Base-by-base conservation (phyloP, 1,284 basidiomycete species). In the Trichosporon coremiiforme region DNA sequence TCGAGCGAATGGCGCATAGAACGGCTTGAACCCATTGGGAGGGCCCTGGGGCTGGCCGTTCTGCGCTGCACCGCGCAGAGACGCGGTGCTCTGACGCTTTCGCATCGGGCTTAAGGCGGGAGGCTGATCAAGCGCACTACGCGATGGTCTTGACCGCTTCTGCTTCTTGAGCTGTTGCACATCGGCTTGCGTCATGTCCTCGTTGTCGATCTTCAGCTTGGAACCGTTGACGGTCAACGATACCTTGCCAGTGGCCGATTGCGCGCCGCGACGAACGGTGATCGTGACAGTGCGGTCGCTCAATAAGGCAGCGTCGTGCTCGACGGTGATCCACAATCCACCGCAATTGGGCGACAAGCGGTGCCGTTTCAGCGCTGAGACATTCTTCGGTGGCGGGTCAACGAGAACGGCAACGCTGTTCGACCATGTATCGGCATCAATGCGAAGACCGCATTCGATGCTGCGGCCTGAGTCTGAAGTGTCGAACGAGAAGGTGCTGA, bases 281-380 rank as follows among this genome's bases (percentile, higher is more conserved):
- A 86, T 78, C 57, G 89, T 85, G 5, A 95, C 86, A 62, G 90
- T 87, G 66, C 94, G 93, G 41, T 92, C 89, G 29, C 89, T 89
- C 2, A 93, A 87, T 68, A 89, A 88, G 15, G 90, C 85, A 2
- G 90, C 88, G 72, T 95, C 92, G 76, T 99, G 96, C 31, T 91
- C 92, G 75, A 99, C 87, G 0, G 94, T 96, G 22, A 99, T 84
- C 97, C 97, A 99, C n/a, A 98, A 84, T 0, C 96, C 96, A 7
- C 97, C 95, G 2, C 95, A 96, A 53, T 91, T 90, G 12, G 88
- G 86, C 0, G 94, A 94, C 10, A 99, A 86, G 20, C 91, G 88
- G 82, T 99, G 96, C 36, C 97, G 88, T 10, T 91, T 89, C 22
- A 99, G 86, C 71, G 92, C 94, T 0, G 90, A 89, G 47, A 96